Conservation (phyloP, 495 filamentous ascomycete species). For the Aeminium ludgeri region DNA sequence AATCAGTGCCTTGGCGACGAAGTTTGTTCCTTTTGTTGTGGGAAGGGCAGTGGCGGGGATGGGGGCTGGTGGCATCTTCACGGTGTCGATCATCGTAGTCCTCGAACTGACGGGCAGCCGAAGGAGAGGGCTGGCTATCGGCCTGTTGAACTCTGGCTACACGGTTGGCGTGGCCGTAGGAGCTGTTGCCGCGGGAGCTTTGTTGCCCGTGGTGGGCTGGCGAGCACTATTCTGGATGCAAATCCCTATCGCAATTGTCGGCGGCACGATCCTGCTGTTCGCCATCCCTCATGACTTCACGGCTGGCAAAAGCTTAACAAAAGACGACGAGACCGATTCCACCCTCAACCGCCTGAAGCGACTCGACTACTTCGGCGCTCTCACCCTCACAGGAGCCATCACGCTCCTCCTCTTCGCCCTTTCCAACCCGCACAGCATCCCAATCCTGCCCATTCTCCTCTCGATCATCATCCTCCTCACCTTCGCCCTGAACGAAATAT, state of each 20-base stretch:
- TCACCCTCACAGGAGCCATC: slow-evolving; percentile 39
- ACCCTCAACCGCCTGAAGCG: slow-evolving; percentile 31
- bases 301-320: slow-evolving; percentile 1
- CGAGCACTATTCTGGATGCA: slow-evolving; percentile 53
- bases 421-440: slow-evolving; percentile 37
- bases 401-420: slow-evolving; percentile 51
- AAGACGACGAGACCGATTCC: slow-evolving; percentile 6
- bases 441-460: slow-evolving; percentile 37
- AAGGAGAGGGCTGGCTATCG: slow-evolving; percentile 51
- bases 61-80: slow-evolving; percentile 50
- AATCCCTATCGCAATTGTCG: slow-evolving; percentile 37
- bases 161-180: slow-evolving; percentile 55
- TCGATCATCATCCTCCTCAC: slow-evolving; percentile 34
- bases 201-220: slow-evolving; percentile 49
- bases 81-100: slow-evolving; percentile 48
- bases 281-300: slow-evolving; percentile 34
- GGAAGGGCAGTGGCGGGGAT: slow-evolving; percentile 48
- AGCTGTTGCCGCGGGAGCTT: slow-evolving; percentile 49
- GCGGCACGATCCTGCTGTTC: slow-evolving; percentile 40
- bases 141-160: slow-evolving; percentile 46
- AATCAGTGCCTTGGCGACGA: slow-evolving; percentile 39
- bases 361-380: slow-evolving; percentile 53
- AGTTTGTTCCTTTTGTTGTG: slow-evolving; percentile 42
- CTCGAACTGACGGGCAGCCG: slow-evolving; percentile 48
- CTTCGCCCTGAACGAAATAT: slow-evolving; percentile 46